Evolutionary conservation across 352 stramenopile species (phyloP).

Genomic region (Pythium sp.): DNA sequence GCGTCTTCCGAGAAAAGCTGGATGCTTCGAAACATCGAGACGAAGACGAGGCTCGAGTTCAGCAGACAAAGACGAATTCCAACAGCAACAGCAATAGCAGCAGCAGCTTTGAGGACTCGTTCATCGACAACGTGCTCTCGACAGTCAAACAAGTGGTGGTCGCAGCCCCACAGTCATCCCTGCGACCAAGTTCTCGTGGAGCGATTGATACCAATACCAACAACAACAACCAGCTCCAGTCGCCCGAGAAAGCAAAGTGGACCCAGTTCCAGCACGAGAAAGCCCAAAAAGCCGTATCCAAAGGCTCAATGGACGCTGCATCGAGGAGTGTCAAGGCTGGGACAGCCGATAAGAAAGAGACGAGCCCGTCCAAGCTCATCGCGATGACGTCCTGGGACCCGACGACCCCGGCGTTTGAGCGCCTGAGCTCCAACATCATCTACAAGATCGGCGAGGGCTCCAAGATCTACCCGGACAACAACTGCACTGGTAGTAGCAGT

Average conservation of each 20-base stretch:
- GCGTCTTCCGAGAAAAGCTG: not conserved
- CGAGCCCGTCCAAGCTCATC: conserved; percentile 28
- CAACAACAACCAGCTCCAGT: conserved; percentile 28
- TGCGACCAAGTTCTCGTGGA: conserved; percentile 8
- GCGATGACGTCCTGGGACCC: conserved; percentile 61
- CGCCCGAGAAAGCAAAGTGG: conserved; percentile 38
- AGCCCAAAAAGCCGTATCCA: conserved; percentile 16
- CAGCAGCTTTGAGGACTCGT: conserved; percentile 80
- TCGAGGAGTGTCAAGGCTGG: not conserved
- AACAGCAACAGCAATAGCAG: not conserved
- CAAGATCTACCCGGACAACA: conserved; percentile 81
- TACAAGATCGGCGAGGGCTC: conserved; percentile 81
- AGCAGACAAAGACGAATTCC: not conserved
- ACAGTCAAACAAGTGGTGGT: conserved; percentile 51
- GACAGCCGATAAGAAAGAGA: not conserved
- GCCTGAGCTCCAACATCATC: conserved; percentile 80
- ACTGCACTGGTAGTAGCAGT: not conserved
- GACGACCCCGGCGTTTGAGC: conserved; percentile 81
- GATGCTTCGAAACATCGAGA: not conserved
- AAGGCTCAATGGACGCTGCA: not conserved
- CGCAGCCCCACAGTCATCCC: not conserved
- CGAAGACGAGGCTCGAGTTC: not conserved
- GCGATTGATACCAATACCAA: not conserved
- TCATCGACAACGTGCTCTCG: conserved; percentile 83
- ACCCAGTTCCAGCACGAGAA: conserved; percentile 39